phyloP scores from a whole-genome alignment of 2,329 filamentous ascomycete species.

The Trichoderma brevicompactum region DNA sequence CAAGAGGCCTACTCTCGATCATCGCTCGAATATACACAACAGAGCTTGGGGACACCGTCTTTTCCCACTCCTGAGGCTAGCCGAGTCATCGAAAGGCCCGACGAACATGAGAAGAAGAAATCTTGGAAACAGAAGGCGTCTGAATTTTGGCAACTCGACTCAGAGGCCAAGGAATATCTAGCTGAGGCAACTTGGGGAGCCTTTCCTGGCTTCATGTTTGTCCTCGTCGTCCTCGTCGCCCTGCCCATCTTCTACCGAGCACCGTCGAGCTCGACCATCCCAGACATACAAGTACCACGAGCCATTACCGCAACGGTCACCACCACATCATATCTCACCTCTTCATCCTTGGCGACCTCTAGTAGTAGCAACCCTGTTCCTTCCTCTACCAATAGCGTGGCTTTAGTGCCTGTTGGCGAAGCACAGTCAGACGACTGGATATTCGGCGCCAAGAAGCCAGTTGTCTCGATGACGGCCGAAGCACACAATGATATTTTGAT shows the following conservation, averaged over 20 bases:
- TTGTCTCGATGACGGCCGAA: slow-evolving; percentile 39
- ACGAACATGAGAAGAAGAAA: slow-evolving; percentile 27
- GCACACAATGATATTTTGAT: slow-evolving; percentile 58
- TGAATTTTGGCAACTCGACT: slow-evolving; percentile 30
- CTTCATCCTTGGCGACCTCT: slow-evolving; percentile 28
- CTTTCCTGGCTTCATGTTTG: slow-evolving; percentile 37
- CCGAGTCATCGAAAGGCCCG: slow-evolving; percentile 35
- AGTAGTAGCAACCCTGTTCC: slow-evolving; percentile 25
- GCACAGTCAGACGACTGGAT: slow-evolving; percentile 41
- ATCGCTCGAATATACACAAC: slow-evolving; percentile 55
- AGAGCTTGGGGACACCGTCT: slow-evolving; percentile 52
- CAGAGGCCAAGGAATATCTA: slow-evolving; percentile 31
- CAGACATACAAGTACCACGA: slow-evolving; percentile 20
- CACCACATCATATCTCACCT: slow-evolving; percentile 29
- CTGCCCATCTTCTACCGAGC: slow-evolving; percentile 39
- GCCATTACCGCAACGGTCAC: slow-evolving; percentile 35
- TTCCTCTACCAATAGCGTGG: slow-evolving; percentile 34
- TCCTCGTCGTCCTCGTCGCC: slow-evolving; percentile 34
- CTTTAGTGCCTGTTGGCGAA: slow-evolving; percentile 40
- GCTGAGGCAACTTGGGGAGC: slow-evolving; percentile 31
- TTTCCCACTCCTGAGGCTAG: slow-evolving; percentile 45
- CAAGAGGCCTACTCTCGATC: slow-evolving; percentile 46
- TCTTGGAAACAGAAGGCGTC: slow-evolving; percentile 31
- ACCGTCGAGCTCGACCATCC: slow-evolving; percentile 23
- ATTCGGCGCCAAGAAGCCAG: slow-evolving; percentile 41